Evolutionary conservation across 139 green algal genomes (phyloP).

Genomic region (Ostreobium quekettii): DNA sequence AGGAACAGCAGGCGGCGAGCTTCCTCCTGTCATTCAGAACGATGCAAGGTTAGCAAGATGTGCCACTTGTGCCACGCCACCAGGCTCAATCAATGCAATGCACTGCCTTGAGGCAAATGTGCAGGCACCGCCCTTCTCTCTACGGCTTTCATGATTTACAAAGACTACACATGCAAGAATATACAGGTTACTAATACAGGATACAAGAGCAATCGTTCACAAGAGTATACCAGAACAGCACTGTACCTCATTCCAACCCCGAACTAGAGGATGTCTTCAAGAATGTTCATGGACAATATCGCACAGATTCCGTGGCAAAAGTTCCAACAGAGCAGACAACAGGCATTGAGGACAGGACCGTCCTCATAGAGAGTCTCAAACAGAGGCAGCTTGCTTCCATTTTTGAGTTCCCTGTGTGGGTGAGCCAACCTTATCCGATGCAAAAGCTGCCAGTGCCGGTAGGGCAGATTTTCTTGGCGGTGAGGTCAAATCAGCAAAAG

Average conservation of each 20-base stretch:
- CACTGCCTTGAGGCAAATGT: background rate
- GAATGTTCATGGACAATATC: no score
- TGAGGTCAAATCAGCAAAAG: constrained; percentile 70
- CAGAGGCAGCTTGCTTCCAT: no score
- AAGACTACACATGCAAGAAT: background rate
- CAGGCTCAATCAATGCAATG: background rate
- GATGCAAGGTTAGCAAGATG: no score
- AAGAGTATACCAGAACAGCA: no score
- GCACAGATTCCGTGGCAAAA: background rate
- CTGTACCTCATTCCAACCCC: background rate
- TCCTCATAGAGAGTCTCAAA: no score
- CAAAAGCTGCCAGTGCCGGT: constrained; percentile 58
- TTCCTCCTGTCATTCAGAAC: constrained; percentile 28
- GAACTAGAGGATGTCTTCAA: no score
- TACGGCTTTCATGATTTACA: background rate
- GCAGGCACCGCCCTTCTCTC: no score
- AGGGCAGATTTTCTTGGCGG: constrained; percentile 66
- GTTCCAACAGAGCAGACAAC: background rate
- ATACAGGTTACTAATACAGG: background rate
- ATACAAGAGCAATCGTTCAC: background rate
- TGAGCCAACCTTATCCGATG: constrained; percentile 30
- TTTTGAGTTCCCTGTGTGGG: no score
- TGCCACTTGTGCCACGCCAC: background rate
- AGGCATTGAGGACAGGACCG: background rate
- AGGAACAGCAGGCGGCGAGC: constrained; percentile 50